These are phyloP conservation scores for Ustilago bromivora DNA, from an alignment of 1,284 basidiomycete species.

Conservation along the genomic window DNA sequence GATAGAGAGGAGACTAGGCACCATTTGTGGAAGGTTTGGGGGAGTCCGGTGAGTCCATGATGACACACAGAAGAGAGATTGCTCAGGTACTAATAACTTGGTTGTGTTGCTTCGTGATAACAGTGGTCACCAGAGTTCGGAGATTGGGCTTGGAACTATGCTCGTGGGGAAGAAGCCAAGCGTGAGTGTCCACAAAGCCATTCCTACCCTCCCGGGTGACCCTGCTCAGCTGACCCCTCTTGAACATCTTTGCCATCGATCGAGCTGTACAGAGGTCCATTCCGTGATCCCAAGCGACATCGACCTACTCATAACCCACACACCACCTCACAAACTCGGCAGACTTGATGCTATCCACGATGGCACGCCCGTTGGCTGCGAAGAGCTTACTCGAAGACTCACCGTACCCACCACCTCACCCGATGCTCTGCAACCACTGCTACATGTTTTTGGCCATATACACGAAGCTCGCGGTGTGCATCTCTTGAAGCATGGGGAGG, in stretches of 20 bases:
- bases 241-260: neutral
- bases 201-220: neutral
- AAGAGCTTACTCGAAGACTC: slow-evolving; percentile 37
- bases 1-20: slow-evolving; percentile 18
- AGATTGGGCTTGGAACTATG: slow-evolving; percentile 58
- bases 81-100: neutral
- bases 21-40: slow-evolving; percentile 42
- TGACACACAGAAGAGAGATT: neutral
- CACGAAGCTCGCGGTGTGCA: slow-evolving; percentile 46
- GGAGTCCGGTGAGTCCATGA: slow-evolving; percentile 33
- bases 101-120: neutral
- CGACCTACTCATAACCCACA: slow-evolving; percentile 53
- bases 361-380: slow-evolving; percentile 47
- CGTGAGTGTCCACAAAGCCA: neutral
- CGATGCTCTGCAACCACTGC: slow-evolving; percentile 26
- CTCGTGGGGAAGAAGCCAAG: slow-evolving; percentile 14
- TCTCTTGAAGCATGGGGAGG: slow-evolving; percentile 7
- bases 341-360: slow-evolving; percentile 35
- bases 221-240: neutral
- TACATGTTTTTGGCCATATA: slow-evolving; percentile 56
- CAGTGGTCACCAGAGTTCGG: slow-evolving; percentile 50
- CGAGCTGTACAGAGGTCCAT: slow-evolving; percentile 9
- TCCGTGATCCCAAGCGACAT: slow-evolving; percentile 21
- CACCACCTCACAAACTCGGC: slow-evolving; percentile 30
- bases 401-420: neutral